Evolutionary conservation across 257 asterid genomes (phyloP).

Genomic region (Haberlea rhodopensis): DNA sequence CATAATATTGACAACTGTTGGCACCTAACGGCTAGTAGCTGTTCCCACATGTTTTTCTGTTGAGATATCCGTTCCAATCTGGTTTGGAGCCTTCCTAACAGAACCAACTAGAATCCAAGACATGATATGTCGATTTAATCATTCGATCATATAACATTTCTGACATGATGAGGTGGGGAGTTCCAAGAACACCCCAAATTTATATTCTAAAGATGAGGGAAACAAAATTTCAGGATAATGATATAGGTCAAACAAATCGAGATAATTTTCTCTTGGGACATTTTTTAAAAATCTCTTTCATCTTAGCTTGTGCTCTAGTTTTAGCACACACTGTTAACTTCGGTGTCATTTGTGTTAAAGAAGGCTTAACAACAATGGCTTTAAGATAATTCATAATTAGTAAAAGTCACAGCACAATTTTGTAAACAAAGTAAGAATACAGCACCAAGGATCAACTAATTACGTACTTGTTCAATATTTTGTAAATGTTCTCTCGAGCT

Average conservation of each 20-base stretch:
- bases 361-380: background rate
- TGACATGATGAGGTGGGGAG: too few relatives aligned
- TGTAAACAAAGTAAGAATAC: background rate
- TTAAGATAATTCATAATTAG: background rate
- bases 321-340: background rate
- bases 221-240: background rate
- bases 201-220: background rate
- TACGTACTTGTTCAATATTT: slow-evolving; percentile 57
- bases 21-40: too few relatives aligned
- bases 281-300: background rate
- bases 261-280: background rate
- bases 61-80: too few relatives aligned
- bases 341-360: background rate
- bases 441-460: background rate
- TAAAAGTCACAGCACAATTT: background rate
- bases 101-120: background rate
- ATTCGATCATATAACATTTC: too few relatives aligned
- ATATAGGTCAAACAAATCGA: background rate
- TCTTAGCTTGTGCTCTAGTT: background rate
- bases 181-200: background rate
- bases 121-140: background rate
- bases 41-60: too few relatives aligned
- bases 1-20: too few relatives aligned
- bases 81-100: too few relatives aligned
- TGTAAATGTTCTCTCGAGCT: slow-evolving; percentile 76